Percentiles rank a stretch among this genome's conserved stretches.
Evolutionary conservation across 2,329 filamentous ascomycete species (phyloP).

Genomic region (Rosellinia necatrix): DNA sequence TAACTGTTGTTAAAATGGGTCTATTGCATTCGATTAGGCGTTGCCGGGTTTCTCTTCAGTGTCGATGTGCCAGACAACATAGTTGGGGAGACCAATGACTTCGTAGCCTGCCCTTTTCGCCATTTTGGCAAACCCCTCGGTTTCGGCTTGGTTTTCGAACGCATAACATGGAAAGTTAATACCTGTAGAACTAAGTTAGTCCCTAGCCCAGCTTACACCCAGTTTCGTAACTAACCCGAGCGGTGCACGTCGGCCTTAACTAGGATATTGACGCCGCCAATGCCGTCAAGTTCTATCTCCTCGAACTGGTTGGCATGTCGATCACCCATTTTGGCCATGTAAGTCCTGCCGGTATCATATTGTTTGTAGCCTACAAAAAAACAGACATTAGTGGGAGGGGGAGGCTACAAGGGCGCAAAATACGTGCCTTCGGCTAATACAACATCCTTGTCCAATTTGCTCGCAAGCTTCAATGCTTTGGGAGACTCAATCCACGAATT

Average conservation of each 20-base stretch:
- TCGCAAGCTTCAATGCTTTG: conserved; percentile 76
- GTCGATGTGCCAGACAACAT: conserved; percentile 98
- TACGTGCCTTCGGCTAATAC: conserved; percentile 83
- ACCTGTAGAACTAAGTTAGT: conserved; percentile 56
- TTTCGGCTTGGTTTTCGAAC: conserved; percentile 98
- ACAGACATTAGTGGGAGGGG: conserved; percentile 23
- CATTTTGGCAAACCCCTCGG: conserved; percentile 98
- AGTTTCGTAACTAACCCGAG: conserved; percentile 65
- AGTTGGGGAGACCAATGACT: conserved; percentile 92
- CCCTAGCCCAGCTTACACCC: not conserved
- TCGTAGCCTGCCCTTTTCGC: conserved; percentile 93
- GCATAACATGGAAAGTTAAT: conserved; percentile 97
- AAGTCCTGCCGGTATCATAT: conserved; percentile 84
- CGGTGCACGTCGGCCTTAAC: conserved; percentile 98
- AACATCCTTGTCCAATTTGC: conserved; percentile 74
- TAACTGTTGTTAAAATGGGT: conserved; percentile 24
- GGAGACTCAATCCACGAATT: conserved; percentile 98
- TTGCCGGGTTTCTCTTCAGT: conserved; percentile 94
- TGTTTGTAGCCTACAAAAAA: conserved; percentile 77
- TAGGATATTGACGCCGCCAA: conserved; percentile 95
- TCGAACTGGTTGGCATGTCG: conserved; percentile 91
- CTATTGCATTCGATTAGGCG: conserved; percentile 42
- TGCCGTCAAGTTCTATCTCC: conserved; percentile 90
- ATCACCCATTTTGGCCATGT: conserved; percentile 91
- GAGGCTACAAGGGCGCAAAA: not conserved